phyloP scores from a whole-genome alignment of 1,284 basidiomycete genomes.

The Ceratobasidium sp. region DNA sequence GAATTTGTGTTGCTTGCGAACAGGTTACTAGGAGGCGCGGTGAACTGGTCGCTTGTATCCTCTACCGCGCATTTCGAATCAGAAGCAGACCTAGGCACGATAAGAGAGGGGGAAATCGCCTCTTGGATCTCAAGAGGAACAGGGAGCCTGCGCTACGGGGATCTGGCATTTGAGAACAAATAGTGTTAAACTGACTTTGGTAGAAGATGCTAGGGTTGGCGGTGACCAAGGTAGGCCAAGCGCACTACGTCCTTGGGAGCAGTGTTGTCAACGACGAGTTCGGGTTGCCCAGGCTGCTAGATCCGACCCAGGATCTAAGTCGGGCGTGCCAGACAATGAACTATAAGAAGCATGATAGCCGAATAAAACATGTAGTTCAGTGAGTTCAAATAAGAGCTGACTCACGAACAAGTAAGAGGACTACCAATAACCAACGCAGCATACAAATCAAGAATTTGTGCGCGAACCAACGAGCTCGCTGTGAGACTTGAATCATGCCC shows the following conservation, averaged over 20 bases:
- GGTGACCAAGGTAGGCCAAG: conserved; percentile 61
- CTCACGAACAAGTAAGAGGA: no score
- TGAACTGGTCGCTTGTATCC: conserved; percentile 55
- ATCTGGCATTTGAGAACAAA: conserved; percentile 92
- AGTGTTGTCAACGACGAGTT: conserved; percentile 26
- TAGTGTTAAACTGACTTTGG: no score
- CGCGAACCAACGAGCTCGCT: no score
- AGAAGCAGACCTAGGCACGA: conserved; percentile 79
- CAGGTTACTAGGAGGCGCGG: conserved; percentile 48
- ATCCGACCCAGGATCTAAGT: no score
- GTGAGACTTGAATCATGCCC: no score
- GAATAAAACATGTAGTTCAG: no score
- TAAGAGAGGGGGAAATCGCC: conserved; percentile 78
- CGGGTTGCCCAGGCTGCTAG: no score
- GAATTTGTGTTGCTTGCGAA: conserved; percentile 83
- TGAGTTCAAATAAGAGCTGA: no score
- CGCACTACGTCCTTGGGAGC: conserved; percentile 47
- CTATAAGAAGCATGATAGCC: no score
- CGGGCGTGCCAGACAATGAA: no score
- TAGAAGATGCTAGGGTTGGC: conserved; percentile 74
- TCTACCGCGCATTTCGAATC: conserved; percentile 57
- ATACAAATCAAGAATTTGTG: no score
- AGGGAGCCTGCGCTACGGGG: conserved; percentile 82
- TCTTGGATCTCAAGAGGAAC: conserved; percentile 86
- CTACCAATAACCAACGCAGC: no score